These are phyloP conservation scores for Magnusiomyces tetraspermus DNA, from an alignment of 1,139 yeast species.

Conservation along the genomic window DNA sequence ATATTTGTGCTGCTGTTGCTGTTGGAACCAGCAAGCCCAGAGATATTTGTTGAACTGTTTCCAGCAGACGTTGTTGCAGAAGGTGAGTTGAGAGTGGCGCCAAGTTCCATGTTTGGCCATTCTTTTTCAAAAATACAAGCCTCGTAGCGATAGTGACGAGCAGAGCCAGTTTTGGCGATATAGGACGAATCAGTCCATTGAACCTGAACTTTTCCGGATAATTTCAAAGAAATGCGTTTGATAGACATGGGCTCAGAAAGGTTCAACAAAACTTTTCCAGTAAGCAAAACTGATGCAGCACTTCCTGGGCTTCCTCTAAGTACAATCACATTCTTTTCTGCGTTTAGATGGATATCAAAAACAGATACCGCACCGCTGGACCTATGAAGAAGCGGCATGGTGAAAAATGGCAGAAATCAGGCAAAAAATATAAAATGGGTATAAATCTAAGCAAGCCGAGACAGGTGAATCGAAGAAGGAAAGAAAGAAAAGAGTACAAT, in stretches of 20 bases:
- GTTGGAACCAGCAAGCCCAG: neutral
- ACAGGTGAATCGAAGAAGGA: too few species aligned
- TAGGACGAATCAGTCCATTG: constrained; percentile 30
- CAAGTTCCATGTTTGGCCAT: constrained; percentile 62
- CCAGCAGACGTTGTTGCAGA: neutral
- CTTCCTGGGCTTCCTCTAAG: constrained; percentile 69
- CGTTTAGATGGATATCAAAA: constrained; percentile 54
- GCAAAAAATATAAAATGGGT: neutral
- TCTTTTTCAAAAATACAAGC: constrained; percentile 60
- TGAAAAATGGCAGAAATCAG: neutral
- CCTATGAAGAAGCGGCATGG: constrained; percentile 7
- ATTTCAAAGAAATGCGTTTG: constrained; percentile 50
- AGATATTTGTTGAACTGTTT: neutral
- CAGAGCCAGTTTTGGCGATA: constrained; percentile 35
- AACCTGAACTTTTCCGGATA: constrained; percentile 56
- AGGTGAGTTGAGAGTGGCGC: constrained; percentile 2
- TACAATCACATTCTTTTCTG: constrained; percentile 71
- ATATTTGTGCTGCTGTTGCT: constrained; percentile 5
- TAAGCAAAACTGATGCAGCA: constrained; percentile 65
- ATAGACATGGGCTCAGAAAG: constrained; percentile 67
- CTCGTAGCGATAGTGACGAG: constrained; percentile 51
- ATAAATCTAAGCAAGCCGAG: too few species aligned
- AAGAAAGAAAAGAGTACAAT: too few species aligned
- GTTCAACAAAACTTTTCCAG: constrained; percentile 72
- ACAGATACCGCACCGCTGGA: constrained; percentile 29